Evolutionary conservation across 2,329 filamentous ascomycete genomes (phyloP), one percentile per base, ranked within the genome.

Genomic region (Dothistroma septosporum): DNA sequence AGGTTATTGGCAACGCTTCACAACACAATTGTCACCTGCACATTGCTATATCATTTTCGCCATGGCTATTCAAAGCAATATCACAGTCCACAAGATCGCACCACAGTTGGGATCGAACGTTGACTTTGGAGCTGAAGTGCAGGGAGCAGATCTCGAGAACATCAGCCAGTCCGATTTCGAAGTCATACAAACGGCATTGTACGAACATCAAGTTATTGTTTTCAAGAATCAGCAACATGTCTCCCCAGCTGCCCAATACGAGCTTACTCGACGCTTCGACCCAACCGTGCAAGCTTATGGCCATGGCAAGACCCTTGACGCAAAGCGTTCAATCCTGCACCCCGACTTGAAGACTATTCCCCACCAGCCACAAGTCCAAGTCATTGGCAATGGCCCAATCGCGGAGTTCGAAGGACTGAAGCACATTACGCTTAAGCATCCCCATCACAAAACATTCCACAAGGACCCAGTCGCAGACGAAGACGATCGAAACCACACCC

Each of bases 341-440:
- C 89, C 89, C 0, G 90, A 92, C 68, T 80, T 92, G 19, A 91
- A 92, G 77, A 92, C 89, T 0, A 85, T 92, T 47, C 89, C 89
- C 0, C 86, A 90, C 67, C 89, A 92, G 72, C 88, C 89, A 0
- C 88, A 92, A 72, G 87, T 90, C 1, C 89, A 92, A 70, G 86
- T 92, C 58, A 92, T 92, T 62, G 89, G 89, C 46, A 91, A 92
- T 69, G 89, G 90, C 5, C 82, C 83, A 52, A 82, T 92, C 1
- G 73, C 81, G 0, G 82, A 83, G 33, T 92, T 91, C 68, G 88
- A 92, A 71, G 89, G 89, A 0, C 77, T 92, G 10, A 76, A 82
- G 66, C 80, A 91, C 71, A 82, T 92, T 64, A 83, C 78, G 35
- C 82, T 92, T 33, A 83, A 83, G 59, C 90, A 92, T 70, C 89